phyloP scores from a whole-genome alignment of 768 basidiomycete genomes.

The Chalciporus sphaerocephalus region DNA sequence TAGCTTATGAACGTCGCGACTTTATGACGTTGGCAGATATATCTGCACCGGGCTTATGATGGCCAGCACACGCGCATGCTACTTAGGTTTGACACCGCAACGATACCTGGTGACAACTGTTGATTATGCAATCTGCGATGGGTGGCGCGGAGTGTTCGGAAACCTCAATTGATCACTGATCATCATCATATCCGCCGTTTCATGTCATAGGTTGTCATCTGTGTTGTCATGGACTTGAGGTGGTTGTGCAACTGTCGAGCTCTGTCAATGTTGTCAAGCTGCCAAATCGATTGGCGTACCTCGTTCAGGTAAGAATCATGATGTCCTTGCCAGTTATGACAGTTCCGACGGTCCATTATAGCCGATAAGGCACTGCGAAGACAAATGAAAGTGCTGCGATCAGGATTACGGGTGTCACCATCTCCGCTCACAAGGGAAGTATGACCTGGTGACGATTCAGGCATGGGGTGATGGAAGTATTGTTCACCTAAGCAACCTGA shows the following conservation, averaged over 20 bases:
- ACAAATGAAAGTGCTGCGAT: slow-evolving; percentile 6
- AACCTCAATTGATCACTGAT: slow-evolving; percentile 7
- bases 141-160: slow-evolving; percentile 16
- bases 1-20: slow-evolving; percentile 6
- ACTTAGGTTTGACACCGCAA: too few species aligned
- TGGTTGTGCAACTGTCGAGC: slow-evolving; percentile 8
- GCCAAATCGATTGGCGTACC: too few species aligned
- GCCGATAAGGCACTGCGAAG: slow-evolving; percentile 19
- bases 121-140: slow-evolving; percentile 4
- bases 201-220: not conserved
- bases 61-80: too few species aligned
- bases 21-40: slow-evolving; percentile 21
- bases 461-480: too few species aligned
- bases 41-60: slow-evolving; percentile 4
- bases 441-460: not conserved
- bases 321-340: slow-evolving; percentile 15
- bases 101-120: too few species aligned
- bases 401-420: slow-evolving; percentile 14
- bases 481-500: too few species aligned
- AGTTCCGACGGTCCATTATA: slow-evolving; percentile 7
- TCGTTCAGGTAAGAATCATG: too few species aligned
- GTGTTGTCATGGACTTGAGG: not conserved
- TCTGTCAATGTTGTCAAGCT: not conserved
- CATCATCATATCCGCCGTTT: slow-evolving; percentile 1
- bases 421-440: not conserved